These are phyloP conservation scores for Acacia pycnantha DNA, from an alignment of 331 rosid genomes.

Conservation along the genomic window DNA sequence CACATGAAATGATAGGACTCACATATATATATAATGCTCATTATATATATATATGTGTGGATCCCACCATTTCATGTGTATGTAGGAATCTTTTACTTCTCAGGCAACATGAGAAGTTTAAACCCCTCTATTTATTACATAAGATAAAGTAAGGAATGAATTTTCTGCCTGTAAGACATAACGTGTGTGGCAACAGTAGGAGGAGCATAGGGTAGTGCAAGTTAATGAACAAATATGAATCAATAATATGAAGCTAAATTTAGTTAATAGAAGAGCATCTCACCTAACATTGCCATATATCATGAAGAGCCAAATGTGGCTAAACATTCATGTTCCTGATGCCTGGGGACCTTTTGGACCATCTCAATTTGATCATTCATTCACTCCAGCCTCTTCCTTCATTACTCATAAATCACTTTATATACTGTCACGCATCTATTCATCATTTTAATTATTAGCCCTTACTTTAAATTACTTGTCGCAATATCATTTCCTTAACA, in stretches of 20 bases:
- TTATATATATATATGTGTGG: no score
- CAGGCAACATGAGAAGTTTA: no score
- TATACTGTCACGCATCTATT: not conserved
- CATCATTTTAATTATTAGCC: not conserved
- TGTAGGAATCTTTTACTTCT: no score
- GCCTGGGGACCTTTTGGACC: not conserved
- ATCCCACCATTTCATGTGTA: no score
- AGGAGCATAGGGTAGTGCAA: not conserved
- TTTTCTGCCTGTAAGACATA: not conserved
- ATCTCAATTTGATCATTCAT: not conserved
- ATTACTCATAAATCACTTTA: not conserved
- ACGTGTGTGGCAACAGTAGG: not conserved
- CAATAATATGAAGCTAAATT: not conserved
- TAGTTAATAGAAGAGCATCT: not conserved
- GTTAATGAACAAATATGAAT: not conserved
- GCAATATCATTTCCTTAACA: not conserved
- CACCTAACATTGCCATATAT: constrained; percentile 3
- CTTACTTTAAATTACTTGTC: not conserved
- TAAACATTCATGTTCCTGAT: constrained; percentile 17
- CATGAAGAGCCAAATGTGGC: not conserved
- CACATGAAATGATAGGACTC: no score
- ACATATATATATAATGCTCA: no score
- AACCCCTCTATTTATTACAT: no score
- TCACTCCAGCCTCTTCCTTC: not conserved
- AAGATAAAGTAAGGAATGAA: not conserved